Evolutionary conservation across 257 asterid species (phyloP).

Genomic region (Eucommia ulmoides): DNA sequence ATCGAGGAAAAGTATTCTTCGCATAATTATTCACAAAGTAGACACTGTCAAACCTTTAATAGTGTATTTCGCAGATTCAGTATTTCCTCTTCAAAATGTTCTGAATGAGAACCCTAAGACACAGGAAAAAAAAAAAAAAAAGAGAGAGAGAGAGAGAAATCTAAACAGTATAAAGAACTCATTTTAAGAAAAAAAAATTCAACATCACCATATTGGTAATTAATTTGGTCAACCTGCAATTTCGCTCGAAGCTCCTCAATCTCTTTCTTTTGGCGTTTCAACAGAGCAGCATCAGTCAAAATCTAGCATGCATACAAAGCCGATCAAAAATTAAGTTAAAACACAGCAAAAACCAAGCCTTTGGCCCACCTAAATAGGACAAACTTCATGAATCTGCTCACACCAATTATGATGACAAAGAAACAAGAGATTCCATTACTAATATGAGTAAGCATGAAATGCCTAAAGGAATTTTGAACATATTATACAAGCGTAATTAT

Average conservation of each 20-base stretch:
- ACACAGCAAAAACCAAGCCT: too few relatives aligned
- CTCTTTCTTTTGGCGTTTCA: constrained; percentile 95
- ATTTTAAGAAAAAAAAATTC: constrained; percentile 11
- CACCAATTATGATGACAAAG: too few relatives aligned
- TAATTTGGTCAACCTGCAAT: constrained; percentile 46
- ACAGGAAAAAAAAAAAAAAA: constrained; percentile 18
- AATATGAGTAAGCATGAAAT: constrained; percentile 5
- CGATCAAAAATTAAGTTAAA: constrained; percentile 13
- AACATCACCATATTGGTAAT: neutral
- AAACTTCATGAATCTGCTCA: too few relatives aligned
- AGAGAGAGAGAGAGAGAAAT: too few relatives aligned
- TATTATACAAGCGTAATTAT: too few relatives aligned
- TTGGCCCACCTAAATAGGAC: too few relatives aligned
- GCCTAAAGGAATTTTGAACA: constrained; percentile 8
- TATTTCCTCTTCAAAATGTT: constrained; percentile 73
- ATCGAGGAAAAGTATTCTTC: constrained; percentile 1
- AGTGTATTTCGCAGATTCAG: constrained; percentile 82
- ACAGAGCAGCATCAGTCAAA: constrained; percentile 93
- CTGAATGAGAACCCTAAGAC: constrained; percentile 72
- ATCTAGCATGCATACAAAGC: constrained; percentile 32
- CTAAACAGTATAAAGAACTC: constrained; percentile 7
- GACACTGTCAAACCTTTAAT: constrained; percentile 46
- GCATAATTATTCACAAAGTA: constrained; percentile 11
- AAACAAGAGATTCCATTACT: neutral
- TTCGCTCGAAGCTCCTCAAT: constrained; percentile 89